Percentiles rank a stretch among this genome's conserved stretches.
These are phyloP conservation scores for Candida bentonensis DNA, from an alignment of 805 yeast species.

Conservation along the genomic window DNA sequence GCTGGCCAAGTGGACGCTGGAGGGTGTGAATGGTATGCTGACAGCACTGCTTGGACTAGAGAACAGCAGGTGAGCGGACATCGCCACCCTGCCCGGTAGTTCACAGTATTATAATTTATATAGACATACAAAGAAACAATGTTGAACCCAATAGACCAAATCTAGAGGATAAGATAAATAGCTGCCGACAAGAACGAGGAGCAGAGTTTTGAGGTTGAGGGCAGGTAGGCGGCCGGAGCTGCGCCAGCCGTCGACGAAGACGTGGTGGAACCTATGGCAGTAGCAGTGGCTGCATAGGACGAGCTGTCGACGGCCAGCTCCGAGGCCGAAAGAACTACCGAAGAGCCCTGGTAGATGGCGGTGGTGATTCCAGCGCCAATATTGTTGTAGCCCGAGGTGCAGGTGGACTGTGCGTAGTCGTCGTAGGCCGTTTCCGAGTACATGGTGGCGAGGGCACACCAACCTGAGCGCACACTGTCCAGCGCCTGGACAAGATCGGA, in stretches of 20 bases:
- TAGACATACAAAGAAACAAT: not conserved
- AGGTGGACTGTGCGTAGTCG: not conserved
- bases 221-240: not conserved
- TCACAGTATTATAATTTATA: not conserved
- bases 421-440: not conserved
- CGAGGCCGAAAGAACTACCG: not conserved
- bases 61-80: too few relatives aligned
- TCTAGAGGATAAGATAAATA: not conserved
- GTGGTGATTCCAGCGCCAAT: not conserved
- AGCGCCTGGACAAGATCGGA: not conserved
- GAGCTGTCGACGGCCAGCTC: not conserved
- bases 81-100: too few relatives aligned
- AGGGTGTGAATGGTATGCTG: conserved; percentile 21
- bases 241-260: not conserved
- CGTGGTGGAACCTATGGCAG: not conserved
- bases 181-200: not conserved
- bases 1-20: conserved; percentile 18
- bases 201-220: not conserved
- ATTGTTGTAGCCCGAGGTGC: not conserved
- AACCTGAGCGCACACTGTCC: not conserved
- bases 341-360: not conserved
- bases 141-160: not conserved
- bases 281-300: not conserved
- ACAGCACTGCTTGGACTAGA: conserved; percentile 4
- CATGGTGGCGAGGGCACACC: not conserved